These are phyloP conservation scores for Talinum fruticosum DNA, from an alignment of 148 eudicot species.

Conservation along the genomic window DNA sequence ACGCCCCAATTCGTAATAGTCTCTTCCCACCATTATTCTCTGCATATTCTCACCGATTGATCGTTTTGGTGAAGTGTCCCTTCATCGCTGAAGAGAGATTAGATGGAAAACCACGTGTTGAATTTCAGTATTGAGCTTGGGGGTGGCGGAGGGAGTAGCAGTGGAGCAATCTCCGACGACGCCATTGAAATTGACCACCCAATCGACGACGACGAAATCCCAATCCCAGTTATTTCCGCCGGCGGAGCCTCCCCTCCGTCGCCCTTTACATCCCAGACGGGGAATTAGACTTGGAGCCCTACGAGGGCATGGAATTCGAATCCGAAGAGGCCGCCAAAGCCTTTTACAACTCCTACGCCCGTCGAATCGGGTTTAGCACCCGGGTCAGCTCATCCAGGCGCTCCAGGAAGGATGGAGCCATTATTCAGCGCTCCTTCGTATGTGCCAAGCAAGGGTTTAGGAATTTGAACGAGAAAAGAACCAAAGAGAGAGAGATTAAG, in stretches of 20 bases:
- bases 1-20: not conserved
- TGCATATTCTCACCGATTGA: not conserved
- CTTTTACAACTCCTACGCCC: slow-evolving; percentile 56
- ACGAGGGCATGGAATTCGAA: slow-evolving; percentile 56
- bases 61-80: not conserved
- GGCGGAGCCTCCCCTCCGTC: not conserved
- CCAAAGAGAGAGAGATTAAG: slow-evolving; percentile 35
- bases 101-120: slow-evolving; percentile 38
- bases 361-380: slow-evolving; percentile 54
- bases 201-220: slow-evolving; percentile 21
- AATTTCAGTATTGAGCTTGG: slow-evolving; percentile 37
- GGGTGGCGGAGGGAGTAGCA: slow-evolving; percentile 7
- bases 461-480: slow-evolving; percentile 38
- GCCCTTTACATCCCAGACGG: slow-evolving; percentile 23
- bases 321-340: slow-evolving; percentile 59
- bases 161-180: slow-evolving; percentile 25
- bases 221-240: not conserved
- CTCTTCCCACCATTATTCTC: no score
- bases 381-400: slow-evolving; percentile 51
- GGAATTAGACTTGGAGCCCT: slow-evolving; percentile 41
- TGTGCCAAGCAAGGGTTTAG: slow-evolving; percentile 60
- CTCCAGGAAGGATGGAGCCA: slow-evolving; percentile 44
- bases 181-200: slow-evolving; percentile 26
- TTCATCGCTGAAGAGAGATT: not conserved
- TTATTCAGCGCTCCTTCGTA: slow-evolving; percentile 50